These are phyloP conservation scores for Trichoderma pleuroti DNA, from an alignment of 2,329 filamentous ascomycete species.

Conservation along the genomic window DNA sequence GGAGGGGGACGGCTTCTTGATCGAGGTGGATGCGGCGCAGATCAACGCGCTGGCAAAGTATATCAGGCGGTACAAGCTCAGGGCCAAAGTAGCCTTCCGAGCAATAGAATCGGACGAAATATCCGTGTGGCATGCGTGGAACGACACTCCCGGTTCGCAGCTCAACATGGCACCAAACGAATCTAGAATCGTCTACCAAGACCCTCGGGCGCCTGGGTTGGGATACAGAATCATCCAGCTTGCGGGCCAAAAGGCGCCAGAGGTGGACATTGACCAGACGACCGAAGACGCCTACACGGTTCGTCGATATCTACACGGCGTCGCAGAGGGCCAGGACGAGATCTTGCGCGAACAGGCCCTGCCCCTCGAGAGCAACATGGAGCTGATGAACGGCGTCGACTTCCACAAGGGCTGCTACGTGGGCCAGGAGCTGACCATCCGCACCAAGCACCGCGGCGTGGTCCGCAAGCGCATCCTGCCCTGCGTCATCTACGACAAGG, in stretches of 20 bases:
- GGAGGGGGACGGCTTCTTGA: conserved; percentile 50
- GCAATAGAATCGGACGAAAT: conserved; percentile 63
- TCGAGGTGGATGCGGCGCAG: conserved; percentile 77
- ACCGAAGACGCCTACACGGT: conserved; percentile 64
- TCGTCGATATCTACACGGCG: conserved; percentile 72
- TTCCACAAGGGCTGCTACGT: conserved; percentile 97
- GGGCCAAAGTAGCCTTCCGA: conserved; percentile 71
- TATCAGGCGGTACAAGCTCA: conserved; percentile 79
- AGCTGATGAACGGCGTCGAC: conserved; percentile 79
- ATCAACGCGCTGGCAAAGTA: conserved; percentile 62
- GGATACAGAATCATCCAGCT: conserved; percentile 48
- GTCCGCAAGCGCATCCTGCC: conserved; percentile 88
- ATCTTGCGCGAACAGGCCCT: conserved; percentile 68
- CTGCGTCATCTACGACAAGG: conserved; percentile 63
- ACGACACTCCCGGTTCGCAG: conserved; percentile 38
- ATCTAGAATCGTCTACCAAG: conserved; percentile 40
- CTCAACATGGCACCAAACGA: not conserved
- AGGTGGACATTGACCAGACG: conserved; percentile 44
- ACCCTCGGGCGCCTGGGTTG: conserved; percentile 53
- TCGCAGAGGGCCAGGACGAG: conserved; percentile 82
- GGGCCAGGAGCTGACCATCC: conserved; percentile 92
- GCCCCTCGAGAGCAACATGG: conserved; percentile 86
- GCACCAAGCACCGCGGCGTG: conserved; percentile 90
- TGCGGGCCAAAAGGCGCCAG: conserved; percentile 28
- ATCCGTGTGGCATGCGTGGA: conserved; percentile 73